Evolutionary conservation across 768 basidiomycete species (phyloP).

Genomic region (Peribolospora kevripleyi): DNA sequence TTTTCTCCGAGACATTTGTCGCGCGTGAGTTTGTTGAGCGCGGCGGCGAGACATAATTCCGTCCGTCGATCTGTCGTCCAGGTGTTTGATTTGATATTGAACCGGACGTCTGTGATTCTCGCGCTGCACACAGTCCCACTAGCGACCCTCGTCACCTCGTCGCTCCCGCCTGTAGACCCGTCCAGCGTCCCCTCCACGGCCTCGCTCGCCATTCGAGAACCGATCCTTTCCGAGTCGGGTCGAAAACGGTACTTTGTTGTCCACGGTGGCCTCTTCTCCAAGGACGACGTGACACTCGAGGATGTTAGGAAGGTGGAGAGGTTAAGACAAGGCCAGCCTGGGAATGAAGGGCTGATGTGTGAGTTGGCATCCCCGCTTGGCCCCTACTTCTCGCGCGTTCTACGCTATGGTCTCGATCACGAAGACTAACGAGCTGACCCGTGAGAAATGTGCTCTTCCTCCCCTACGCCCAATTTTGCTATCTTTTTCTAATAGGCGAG

Average conservation of each 20-base stretch:
- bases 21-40: constrained; percentile 30
- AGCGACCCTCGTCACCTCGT: constrained; percentile 57
- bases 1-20: constrained; percentile 86
- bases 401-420: neutral
- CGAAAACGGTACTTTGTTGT: constrained; percentile 77
- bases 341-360: constrained; percentile 90
- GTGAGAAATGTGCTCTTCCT: neutral
- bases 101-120: neutral
- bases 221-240: constrained; percentile 62
- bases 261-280: constrained; percentile 88
- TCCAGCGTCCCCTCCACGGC: constrained; percentile 18
- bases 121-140: constrained; percentile 43
- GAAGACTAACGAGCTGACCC: neutral
- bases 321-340: constrained; percentile 59
- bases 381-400: neutral
- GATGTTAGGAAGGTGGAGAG: constrained; percentile 73
- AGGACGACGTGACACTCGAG: constrained; percentile 79
- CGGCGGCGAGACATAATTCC: neutral
- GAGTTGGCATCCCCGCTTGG: constrained; percentile 18
- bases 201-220: constrained; percentile 14
- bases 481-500: constrained; percentile 39
- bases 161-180: constrained; percentile 28
- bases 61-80: neutral
- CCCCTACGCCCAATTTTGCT: neutral
- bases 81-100: neutral